Percentiles rank a stretch among this genome's conserved stretches.
These are phyloP conservation scores for Melaleuca alternifolia DNA, from an alignment of 345 rosid genomes.

Conservation along the genomic window DNA sequence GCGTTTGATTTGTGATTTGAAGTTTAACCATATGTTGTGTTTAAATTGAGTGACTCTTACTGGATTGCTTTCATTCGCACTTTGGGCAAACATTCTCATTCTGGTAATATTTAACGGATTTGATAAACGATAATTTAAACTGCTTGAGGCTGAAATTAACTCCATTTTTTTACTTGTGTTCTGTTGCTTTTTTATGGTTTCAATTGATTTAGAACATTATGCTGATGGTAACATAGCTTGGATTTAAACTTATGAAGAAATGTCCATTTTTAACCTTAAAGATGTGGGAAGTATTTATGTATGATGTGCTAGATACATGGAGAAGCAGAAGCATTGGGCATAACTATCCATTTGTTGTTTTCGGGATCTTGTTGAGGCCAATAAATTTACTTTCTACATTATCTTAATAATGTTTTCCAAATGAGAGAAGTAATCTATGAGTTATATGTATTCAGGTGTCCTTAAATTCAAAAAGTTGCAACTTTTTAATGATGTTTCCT, in stretches of 20 bases:
- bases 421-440: neutral
- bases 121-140: neutral
- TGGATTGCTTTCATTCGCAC: neutral
- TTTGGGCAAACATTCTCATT: neutral
- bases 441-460: neutral
- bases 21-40: neutral
- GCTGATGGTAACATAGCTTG: neutral
- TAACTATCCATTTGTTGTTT: neutral
- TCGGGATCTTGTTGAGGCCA: neutral
- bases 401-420: neutral
- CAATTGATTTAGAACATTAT: neutral
- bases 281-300: neutral
- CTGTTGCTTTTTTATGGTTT: neutral
- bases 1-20: neutral
- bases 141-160: neutral
- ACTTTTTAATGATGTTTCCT: neutral
- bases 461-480: neutral
- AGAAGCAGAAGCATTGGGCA: neutral
- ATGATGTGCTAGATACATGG: neutral
- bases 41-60: neutral
- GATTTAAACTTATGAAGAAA: neutral
- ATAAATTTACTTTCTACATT: neutral
- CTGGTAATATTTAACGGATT: neutral
- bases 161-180: neutral
- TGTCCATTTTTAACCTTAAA: neutral